Conservation (phyloP, 2,329 filamentous ascomycete species). For the Leptosphaerulina australis region DNA sequence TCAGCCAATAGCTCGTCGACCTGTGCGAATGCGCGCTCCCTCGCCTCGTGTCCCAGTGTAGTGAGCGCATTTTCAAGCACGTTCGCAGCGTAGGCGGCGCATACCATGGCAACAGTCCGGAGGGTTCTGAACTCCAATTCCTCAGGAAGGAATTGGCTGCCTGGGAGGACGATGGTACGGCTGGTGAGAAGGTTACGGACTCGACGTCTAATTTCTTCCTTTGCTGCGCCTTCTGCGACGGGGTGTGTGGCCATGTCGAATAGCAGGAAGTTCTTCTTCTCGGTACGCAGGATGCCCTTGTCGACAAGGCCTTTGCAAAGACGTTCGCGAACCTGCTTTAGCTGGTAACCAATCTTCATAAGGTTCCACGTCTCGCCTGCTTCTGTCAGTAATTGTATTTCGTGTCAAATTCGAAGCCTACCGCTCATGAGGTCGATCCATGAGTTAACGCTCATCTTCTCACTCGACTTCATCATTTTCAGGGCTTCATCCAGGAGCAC, state of each 20-base stretch:
- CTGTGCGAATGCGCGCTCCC: slow-evolving; percentile 93
- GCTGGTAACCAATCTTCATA: slow-evolving; percentile 99
- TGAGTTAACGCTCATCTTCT: slow-evolving; percentile 99
- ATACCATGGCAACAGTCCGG: slow-evolving; percentile 93
- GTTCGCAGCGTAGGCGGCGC: slow-evolving; percentile 96
- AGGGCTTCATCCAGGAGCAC: slow-evolving; percentile 95
- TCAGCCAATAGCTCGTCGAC: slow-evolving; percentile 95
- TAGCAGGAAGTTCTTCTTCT: slow-evolving; percentile 98
- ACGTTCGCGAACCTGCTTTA: slow-evolving; percentile 98
- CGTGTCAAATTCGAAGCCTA: slow-evolving; percentile 54
- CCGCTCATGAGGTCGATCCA: slow-evolving; percentile 99
- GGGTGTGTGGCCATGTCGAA: slow-evolving; percentile 99
- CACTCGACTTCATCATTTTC: slow-evolving; percentile 99
- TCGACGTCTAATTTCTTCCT: slow-evolving; percentile 93
- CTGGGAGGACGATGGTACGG: slow-evolving; percentile 87
- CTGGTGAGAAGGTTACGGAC: slow-evolving; percentile 92
- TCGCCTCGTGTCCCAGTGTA: slow-evolving; percentile 88
- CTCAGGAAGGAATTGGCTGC: slow-evolving; percentile 88
- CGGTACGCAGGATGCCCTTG: slow-evolving; percentile 96
- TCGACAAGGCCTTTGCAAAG: slow-evolving; percentile 97
- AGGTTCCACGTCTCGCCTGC: slow-evolving; percentile 98
- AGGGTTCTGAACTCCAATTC: slow-evolving; percentile 92
- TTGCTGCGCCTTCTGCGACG: slow-evolving; percentile 92
- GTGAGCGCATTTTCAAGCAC: slow-evolving; percentile 97
- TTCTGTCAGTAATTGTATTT: slow-evolving; percentile 28